Conservation (phyloP, 106 monocot species). For the Dendrobium nobile region DNA sequence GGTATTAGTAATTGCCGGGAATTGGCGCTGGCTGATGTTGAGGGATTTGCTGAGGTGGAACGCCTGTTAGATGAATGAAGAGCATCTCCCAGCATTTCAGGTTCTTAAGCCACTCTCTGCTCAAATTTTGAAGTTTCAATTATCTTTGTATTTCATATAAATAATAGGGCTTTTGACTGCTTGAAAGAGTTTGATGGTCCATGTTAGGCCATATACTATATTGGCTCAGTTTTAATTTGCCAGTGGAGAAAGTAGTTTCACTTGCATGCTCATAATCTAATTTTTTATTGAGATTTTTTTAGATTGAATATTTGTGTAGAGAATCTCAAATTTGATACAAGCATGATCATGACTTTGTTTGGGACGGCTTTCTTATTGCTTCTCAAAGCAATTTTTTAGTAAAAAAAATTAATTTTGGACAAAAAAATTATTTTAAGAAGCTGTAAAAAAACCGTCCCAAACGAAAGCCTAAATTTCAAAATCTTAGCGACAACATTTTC, state of each 20-base stretch:
- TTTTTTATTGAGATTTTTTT: too few relatives aligned
- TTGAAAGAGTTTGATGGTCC: neutral
- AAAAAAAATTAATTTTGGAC: too few relatives aligned
- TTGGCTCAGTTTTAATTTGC: neutral
- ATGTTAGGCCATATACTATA: neutral
- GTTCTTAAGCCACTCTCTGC: neutral
- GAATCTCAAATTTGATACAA: too few relatives aligned
- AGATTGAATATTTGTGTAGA: too few relatives aligned
- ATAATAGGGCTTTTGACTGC: neutral
- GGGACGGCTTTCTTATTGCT: too few relatives aligned
- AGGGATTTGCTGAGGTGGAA: constrained; percentile 49
- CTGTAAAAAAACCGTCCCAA: too few relatives aligned
- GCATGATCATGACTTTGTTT: too few relatives aligned
- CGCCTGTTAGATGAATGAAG: constrained; percentile 28
- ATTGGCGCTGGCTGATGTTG: constrained; percentile 24
- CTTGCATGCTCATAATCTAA: neutral
- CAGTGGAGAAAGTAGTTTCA: neutral
- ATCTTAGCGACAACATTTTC: too few relatives aligned
- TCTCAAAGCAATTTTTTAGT: too few relatives aligned
- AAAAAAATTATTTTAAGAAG: too few relatives aligned
- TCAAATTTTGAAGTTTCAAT: neutral
- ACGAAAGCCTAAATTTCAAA: too few relatives aligned
- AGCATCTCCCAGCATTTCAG: neutral
- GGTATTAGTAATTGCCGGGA: constrained; percentile 29
- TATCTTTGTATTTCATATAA: neutral